Evolutionary conservation across 2,329 filamentous ascomycete species (phyloP), one percentile per base, ranked within the genome.

Genomic region (Penicillium sp.): DNA sequence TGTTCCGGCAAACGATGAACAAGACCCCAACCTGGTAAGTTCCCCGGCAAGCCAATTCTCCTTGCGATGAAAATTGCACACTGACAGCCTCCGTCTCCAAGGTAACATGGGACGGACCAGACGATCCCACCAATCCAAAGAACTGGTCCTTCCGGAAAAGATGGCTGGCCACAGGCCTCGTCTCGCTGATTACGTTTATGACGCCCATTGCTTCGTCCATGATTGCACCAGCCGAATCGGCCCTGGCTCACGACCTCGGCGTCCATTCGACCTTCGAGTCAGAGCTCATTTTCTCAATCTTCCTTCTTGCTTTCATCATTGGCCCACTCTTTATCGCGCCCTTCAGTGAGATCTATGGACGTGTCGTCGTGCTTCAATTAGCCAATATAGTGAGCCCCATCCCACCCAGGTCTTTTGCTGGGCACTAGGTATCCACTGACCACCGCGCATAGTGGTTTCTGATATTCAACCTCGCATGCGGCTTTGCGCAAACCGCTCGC

Each of bases 391-490:
- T 73, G 46, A 77, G 70, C 50, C 53, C 77, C 13, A 56, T 71
- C 17, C n/a, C n/a, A n/a, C n/a, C n/a, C n/a, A n/a, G n/a, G n/a
- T n/a, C n/a, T n/a, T n/a, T n/a, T n/a, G n/a, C n/a, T n/a, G n/a
- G n/a, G n/a, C n/a, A n/a, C n/a, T n/a, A n/a, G n/a, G n/a, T n/a
- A n/a, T n/a, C n/a, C n/a, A n/a, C n/a, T n/a, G n/a, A n/a, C n/a
- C n/a, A n/a, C n/a, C n/a, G n/a, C n/a, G n/a, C n/a, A n/a, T n/a
- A n/a, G n/a, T n/a, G n/a, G n/a, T n/a, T n/a, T n/a, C n/a, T n/a
- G n/a, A n/a, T n/a, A n/a, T 82, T 78, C 60, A 80, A 77, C 50
- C 64, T 77, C 19, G 76, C 69, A 9, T 80, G 78, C 48, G 79
- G 75, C 0, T 67, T 76, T 11, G 71, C 75, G 2, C 60, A 65